Conservation (phyloP, 805 yeast species). For the Pichia heedii region DNA sequence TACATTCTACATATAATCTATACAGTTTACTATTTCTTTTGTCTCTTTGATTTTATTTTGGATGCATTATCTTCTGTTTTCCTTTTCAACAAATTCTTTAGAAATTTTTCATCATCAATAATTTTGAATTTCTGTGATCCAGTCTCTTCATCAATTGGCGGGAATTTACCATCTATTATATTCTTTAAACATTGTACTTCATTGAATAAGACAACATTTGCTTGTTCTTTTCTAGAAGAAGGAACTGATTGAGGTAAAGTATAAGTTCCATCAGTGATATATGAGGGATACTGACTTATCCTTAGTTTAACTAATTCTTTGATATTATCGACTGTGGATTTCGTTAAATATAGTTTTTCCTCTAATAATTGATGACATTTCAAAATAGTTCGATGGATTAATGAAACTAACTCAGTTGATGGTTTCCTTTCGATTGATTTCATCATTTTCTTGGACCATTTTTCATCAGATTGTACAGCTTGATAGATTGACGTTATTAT, state of each 20-base stretch:
- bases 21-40: constrained; percentile 18
- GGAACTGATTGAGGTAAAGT: constrained; percentile 11
- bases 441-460: constrained; percentile 24
- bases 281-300: constrained; percentile 40
- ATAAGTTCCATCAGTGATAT: constrained; percentile 9
- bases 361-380: constrained; percentile 58
- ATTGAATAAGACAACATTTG: constrained; percentile 44
- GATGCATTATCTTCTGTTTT: constrained; percentile 24
- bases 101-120: constrained; percentile 51
- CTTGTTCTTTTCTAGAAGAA: constrained; percentile 33
- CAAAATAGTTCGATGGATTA: constrained; percentile 42
- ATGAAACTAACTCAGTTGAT: constrained; percentile 23
- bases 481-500: constrained; percentile 33
- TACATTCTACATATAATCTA: not conserved
- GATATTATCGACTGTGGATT: constrained; percentile 22
- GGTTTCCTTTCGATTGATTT: constrained; percentile 15
- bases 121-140: constrained; percentile 28
- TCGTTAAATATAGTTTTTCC: constrained; percentile 36
- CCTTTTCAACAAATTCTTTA: constrained; percentile 51
- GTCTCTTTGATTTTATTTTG: constrained; percentile 18
- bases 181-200: constrained; percentile 44
- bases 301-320: constrained; percentile 28
- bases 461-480: constrained; percentile 23
- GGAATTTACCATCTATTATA: constrained; percentile 23
- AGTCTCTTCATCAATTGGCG: constrained; percentile 11